These are phyloP conservation scores for Murraya paniculata DNA, from an alignment of 345 rosid genomes.

Conservation along the genomic window DNA sequence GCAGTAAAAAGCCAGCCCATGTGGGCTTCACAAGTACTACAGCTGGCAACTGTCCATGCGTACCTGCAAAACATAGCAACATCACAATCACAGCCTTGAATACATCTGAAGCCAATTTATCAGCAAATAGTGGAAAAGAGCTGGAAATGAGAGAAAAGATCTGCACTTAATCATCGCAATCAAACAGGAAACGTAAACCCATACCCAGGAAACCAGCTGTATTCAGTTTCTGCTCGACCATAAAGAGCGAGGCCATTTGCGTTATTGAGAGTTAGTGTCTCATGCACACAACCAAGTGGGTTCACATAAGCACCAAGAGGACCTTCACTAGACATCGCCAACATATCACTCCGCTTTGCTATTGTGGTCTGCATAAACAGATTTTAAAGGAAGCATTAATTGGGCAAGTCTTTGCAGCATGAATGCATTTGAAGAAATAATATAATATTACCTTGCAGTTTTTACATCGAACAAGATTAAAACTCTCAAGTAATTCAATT, in stretches of 20 bases:
- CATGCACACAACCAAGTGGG: constrained; percentile 67
- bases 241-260: constrained; percentile 63
- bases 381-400: constrained; percentile 8
- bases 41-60: constrained; percentile 73
- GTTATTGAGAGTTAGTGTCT: constrained; percentile 71
- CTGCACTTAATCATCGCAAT: background rate
- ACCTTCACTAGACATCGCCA: constrained; percentile 96
- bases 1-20: constrained; percentile 95
- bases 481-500: constrained; percentile 71
- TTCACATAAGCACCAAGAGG: constrained; percentile 98
- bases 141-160: background rate
- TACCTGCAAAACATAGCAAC: constrained; percentile 47
- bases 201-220: constrained; percentile 99
- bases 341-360: constrained; percentile 90
- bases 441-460: constrained; percentile 61
- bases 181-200: constrained; percentile 13
- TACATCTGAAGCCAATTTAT: background rate
- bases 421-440: background rate
- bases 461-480: constrained; percentile 75
- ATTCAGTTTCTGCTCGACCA: constrained; percentile 45
- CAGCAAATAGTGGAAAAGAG: background rate
- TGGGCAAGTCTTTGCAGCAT: background rate
- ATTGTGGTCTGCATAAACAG: constrained; percentile 52
- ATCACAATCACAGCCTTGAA: background rate
- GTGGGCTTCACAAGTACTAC: constrained; percentile 52